These are phyloP conservation scores for Fusarium hainanense DNA, from an alignment of 2,329 filamentous ascomycete genomes.

Conservation along the genomic window DNA sequence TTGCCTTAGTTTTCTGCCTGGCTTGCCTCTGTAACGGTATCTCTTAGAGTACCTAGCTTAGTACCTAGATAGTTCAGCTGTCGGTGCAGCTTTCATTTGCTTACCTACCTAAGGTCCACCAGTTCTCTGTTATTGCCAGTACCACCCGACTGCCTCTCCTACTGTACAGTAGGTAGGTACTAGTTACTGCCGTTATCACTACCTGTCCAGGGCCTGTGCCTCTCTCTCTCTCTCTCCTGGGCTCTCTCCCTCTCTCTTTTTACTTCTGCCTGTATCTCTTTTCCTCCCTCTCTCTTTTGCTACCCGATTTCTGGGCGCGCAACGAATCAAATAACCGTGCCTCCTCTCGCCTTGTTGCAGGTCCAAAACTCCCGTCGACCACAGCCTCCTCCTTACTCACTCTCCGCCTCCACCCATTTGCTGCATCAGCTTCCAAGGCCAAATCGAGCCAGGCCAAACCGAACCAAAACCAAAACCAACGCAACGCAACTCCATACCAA, in stretches of 20 bases:
- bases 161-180: neutral
- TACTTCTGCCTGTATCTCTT: conserved; percentile 1
- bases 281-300: conserved; percentile 3
- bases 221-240: conserved; percentile 1
- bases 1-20: conserved; percentile 35
- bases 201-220: conserved; percentile 15
- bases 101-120: neutral
- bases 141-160: neutral
- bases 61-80: neutral
- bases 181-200: conserved; percentile 3
- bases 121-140: conserved; percentile 5
- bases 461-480: conserved; percentile 17
- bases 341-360: conserved; percentile 19
- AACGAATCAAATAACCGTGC: conserved; percentile 21
- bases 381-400: conserved; percentile 26
- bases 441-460: conserved; percentile 7
- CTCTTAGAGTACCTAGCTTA: neutral
- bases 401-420: conserved; percentile 36
- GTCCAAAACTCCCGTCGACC: conserved; percentile 19
- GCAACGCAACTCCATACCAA: conserved; percentile 38
- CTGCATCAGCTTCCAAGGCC: conserved; percentile 28
- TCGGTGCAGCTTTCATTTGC: conserved; percentile 4
- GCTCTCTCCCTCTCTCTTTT: neutral
- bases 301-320: conserved; percentile 1
- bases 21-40: conserved; percentile 17